Evolutionary conservation across 176 grass and related monocot genomes (phyloP), one percentile per base, ranked within the genome.

Genomic region (Carex cristatella): DNA sequence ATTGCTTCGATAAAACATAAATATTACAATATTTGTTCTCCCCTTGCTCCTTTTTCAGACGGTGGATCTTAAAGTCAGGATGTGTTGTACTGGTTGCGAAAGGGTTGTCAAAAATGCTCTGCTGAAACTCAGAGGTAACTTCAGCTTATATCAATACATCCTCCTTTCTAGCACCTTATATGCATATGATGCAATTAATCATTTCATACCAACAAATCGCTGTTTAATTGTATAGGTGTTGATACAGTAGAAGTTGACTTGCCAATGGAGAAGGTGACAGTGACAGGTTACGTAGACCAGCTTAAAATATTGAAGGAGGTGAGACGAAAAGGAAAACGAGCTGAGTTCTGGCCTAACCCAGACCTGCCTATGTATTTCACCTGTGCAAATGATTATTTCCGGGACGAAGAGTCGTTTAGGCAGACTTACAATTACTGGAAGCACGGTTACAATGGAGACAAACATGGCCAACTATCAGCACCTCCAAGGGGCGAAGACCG

Each of bases 181-280:
- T 1, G 10, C 15, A 46, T 32, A 64, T 15, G n/a, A 37, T 31
- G 19, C 15, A 64, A 61, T 83, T 84, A 55, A 18, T 8, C 31
- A 56, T 65, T 16, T 83, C 37, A 27, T 35, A 82, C 12, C 28
- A 53, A 42, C 16, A 70, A 70, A 76, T 56, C 0, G 61, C 67
- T 51, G 7, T 79, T 55, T n/a, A 62, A 65, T 65, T 31, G 0
- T 66, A 77, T 65, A 86, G 89, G 96, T 0, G 96, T 98, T 65
- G 96, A 98, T 74, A 73, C 90, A 28, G 96, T 95, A 87, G 91
- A 92, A 68, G 91, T 95, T 81, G 88, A 98, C 10, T 58, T 98
- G 85, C 88, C 84, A 79, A 89, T 98, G 93, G 91, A 98, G 91
- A 98, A 98, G 88, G 96, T 95, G 89, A 98, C 96, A 71, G 96